Conservation (phyloP, 352 stramenopile genomes). For the Plasmopara halstedii region DNA sequence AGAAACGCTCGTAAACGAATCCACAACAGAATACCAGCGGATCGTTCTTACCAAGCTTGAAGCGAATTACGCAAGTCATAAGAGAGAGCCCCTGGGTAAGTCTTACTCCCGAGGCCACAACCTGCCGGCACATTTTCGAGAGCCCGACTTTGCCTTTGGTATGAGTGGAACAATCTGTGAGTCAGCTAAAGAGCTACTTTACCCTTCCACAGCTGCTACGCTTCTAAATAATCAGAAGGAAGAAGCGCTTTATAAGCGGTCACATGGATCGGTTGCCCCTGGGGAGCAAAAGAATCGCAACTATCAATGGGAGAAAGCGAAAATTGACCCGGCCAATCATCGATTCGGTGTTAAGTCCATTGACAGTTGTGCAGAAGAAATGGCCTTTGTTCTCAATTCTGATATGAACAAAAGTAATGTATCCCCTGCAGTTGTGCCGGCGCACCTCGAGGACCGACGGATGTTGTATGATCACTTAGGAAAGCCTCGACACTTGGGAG, state of each 20-base stretch:
- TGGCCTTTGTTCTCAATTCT: slow-evolving; percentile 50
- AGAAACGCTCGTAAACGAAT: slow-evolving; percentile 43
- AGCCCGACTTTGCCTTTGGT: slow-evolving; percentile 55
- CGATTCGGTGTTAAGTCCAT: slow-evolving; percentile 55
- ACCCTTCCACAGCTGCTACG: slow-evolving; percentile 33
- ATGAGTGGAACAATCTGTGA: slow-evolving; percentile 64
- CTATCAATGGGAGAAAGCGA: slow-evolving; percentile 69
- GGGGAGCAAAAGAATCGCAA: slow-evolving; percentile 83
- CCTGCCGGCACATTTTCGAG: slow-evolving; percentile 46
- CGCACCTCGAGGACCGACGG: slow-evolving; percentile 69
- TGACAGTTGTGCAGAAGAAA: slow-evolving; percentile 20
- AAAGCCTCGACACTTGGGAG: slow-evolving; percentile 51
- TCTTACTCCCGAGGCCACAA: slow-evolving; percentile 60
- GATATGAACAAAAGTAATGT: slow-evolving; percentile 55
- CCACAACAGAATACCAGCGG: slow-evolving; percentile 51
- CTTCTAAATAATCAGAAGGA: slow-evolving; percentile 51
- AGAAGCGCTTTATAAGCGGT: slow-evolving; percentile 68
- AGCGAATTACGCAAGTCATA: slow-evolving; percentile 68
- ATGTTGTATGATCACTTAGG: slow-evolving; percentile 71
- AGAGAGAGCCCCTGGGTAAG: slow-evolving; percentile 72
- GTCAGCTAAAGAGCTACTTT: slow-evolving; percentile 80
- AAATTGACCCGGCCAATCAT: slow-evolving; percentile 58
- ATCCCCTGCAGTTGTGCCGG: slow-evolving; percentile 36
- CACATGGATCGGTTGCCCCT: slow-evolving; percentile 64
- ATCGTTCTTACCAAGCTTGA: slow-evolving; percentile 66